Percentiles rank a stretch among this genome's conserved stretches.
phyloP scores from a whole-genome alignment of 2,329 filamentous ascomycete species.

The Ophiostoma himal-ulmi region DNA sequence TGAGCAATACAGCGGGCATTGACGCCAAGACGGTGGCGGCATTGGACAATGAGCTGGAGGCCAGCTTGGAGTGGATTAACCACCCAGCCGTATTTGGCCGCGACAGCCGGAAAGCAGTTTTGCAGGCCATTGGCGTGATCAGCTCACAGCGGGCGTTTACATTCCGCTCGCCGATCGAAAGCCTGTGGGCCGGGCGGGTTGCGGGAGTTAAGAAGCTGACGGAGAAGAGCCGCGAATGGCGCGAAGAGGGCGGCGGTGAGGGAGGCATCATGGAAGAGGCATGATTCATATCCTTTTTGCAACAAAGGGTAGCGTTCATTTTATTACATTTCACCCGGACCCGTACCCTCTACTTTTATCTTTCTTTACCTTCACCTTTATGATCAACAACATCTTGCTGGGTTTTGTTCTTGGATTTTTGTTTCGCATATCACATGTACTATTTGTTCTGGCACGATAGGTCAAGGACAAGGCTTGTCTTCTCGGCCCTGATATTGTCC shows the following conservation, averaged over 20 bases:
- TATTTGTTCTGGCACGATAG: neutral
- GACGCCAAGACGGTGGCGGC: constrained; percentile 76
- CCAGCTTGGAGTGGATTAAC: constrained; percentile 92
- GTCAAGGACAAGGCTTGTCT: neutral
- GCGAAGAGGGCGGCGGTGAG: constrained; percentile 75
- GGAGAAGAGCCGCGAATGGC: constrained; percentile 83
- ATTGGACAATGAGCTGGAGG: constrained; percentile 84
- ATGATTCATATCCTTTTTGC: constrained; percentile 29
- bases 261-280: constrained; percentile 57
- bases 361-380: neutral
- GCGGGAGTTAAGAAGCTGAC: constrained; percentile 74
- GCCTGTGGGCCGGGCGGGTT: constrained; percentile 80
- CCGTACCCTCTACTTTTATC: neutral
- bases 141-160: constrained; percentile 91
- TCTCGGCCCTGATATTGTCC: neutral
- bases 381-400: neutral
- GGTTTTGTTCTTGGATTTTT: neutral
- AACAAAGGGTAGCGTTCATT: neutral
- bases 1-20: constrained; percentile 57
- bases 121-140: constrained; percentile 95
- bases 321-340: neutral
- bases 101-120: constrained; percentile 88
- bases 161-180: constrained; percentile 83
- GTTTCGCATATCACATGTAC: neutral
- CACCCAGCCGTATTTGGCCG: constrained; percentile 92